Conservation (phyloP, 768 basidiomycete species). For the Jaapia argillacea region DNA sequence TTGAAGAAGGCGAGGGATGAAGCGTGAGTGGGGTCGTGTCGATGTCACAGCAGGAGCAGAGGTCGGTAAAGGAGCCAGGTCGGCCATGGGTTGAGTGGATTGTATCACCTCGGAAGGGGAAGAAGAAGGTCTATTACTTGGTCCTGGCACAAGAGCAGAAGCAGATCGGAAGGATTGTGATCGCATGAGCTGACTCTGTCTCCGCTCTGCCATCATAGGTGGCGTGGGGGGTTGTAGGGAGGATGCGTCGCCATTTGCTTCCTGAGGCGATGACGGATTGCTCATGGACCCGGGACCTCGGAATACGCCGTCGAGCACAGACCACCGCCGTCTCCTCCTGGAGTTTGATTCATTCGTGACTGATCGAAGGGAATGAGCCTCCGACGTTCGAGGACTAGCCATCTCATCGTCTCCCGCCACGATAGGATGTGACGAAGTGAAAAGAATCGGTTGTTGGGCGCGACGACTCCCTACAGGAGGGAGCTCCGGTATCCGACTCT, state of each 20-base stretch:
- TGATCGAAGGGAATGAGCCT: conserved; percentile 22
- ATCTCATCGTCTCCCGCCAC: conserved; percentile 33
- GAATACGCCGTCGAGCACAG: conserved; percentile 46
- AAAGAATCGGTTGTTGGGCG: conserved; percentile 60
- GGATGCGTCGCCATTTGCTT: background rate
- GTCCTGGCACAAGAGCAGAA: conserved; percentile 1
- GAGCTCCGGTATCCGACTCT: conserved; percentile 68
- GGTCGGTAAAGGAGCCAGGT: background rate
- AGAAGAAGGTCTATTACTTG: background rate
- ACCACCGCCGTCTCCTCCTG: conserved; percentile 58
- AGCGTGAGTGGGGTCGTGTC: conserved; percentile 40
- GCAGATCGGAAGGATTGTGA: conserved; percentile 16
- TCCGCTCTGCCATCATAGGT: conserved; percentile 11
- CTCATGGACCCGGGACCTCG: conserved; percentile 16
- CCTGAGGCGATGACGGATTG: conserved; percentile 9
- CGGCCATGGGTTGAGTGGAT: background rate
- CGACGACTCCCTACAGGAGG: conserved; percentile 60
- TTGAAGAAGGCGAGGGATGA: conserved; percentile 62
- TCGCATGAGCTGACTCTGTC: conserved; percentile 15
- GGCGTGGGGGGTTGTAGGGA: conserved; percentile 12
- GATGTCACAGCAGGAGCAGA: conserved; percentile 4
- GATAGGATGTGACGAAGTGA: conserved; percentile 33
- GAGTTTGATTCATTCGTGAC: conserved; percentile 15
- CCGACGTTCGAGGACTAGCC: conserved; percentile 37
- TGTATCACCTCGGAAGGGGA: background rate